phyloP scores from a whole-genome alignment of 2,329 filamentous ascomycete species.

The Fonsecaea multimorphosa region DNA sequence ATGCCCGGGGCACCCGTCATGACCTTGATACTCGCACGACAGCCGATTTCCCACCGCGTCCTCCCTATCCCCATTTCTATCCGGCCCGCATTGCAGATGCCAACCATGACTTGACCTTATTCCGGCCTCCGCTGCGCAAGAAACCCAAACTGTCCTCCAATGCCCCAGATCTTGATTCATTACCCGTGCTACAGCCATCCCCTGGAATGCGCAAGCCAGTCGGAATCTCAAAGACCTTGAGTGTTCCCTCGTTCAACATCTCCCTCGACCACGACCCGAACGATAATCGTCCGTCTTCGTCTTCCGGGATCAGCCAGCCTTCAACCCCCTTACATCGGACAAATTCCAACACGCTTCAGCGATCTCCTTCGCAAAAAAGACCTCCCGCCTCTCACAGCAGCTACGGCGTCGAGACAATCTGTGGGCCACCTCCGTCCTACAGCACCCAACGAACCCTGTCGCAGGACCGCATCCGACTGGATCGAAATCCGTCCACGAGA shows the following conservation, averaged over 20 bases:
- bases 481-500: slow-evolving; percentile 26
- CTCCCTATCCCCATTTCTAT: slow-evolving; percentile 24
- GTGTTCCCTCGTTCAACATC: slow-evolving; percentile 30
- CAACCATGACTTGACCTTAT: slow-evolving; percentile 27
- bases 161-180: slow-evolving; percentile 12
- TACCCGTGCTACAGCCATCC: slow-evolving; percentile 8
- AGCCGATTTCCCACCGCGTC: slow-evolving; percentile 21
- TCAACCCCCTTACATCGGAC: slow-evolving; percentile 27
- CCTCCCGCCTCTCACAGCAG: slow-evolving; percentile 57
- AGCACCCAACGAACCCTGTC: slow-evolving; percentile 53
- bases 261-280: slow-evolving; percentile 23
- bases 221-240: slow-evolving; percentile 27
- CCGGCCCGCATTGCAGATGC: slow-evolving; percentile 23
- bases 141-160: slow-evolving; percentile 35
- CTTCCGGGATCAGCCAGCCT: slow-evolving; percentile 22
- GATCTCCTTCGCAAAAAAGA: slow-evolving; percentile 39
- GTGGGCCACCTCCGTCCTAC: slow-evolving; percentile 59
- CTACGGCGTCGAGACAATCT: slow-evolving; percentile 57
- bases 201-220: slow-evolving; percentile 32
- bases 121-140: slow-evolving; percentile 34
- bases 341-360: slow-evolving; percentile 28
- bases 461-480: slow-evolving; percentile 43
- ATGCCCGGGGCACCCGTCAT: slow-evolving; percentile 19
- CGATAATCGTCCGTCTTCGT: slow-evolving; percentile 23
- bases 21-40: slow-evolving; percentile 19